A percentile compares a stretch with the other conserved stretches of the same genome.
phyloP scores from a whole-genome alignment of 2,329 filamentous ascomycete genomes.

The Verticillium klebahnii region DNA sequence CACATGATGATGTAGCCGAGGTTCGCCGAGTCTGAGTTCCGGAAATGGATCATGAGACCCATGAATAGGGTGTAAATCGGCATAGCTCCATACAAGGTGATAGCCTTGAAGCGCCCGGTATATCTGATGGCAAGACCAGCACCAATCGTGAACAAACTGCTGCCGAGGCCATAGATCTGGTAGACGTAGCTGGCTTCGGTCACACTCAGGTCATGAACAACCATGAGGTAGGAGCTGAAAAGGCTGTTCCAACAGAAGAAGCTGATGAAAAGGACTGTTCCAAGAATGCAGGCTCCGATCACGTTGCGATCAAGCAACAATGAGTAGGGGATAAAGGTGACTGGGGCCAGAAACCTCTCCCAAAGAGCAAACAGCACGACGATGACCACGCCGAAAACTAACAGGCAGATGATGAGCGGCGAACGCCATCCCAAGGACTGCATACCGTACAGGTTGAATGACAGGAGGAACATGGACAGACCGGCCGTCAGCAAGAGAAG shows the following conservation, averaged over 20 bases:
- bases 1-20: conserved; percentile 33
- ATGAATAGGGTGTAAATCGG: conserved; percentile 24
- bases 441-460: conserved; percentile 35
- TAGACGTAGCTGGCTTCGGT: conserved; percentile 24
- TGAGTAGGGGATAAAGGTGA: conserved; percentile 45
- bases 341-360: conserved; percentile 48
- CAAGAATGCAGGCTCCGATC: conserved; percentile 18
- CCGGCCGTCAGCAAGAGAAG: conserved; percentile 46
- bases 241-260: conserved; percentile 31
- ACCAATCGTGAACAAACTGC: conserved; percentile 29
- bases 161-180: conserved; percentile 31
- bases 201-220: conserved; percentile 25
- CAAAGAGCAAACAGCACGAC: conserved; percentile 40
- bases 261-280: conserved; percentile 19
- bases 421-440: conserved; percentile 34
- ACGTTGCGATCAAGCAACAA: conserved; percentile 36
- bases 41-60: conserved; percentile 29
- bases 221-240: conserved; percentile 35
- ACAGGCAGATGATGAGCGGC: conserved; percentile 39
- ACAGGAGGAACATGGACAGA: conserved; percentile 48
- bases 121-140: conserved; percentile 31
- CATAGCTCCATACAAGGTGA: conserved; percentile 24
- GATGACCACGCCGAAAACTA: conserved; percentile 47
- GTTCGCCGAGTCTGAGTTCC: conserved; percentile 17
- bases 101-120: conserved; percentile 27